phyloP scores from a whole-genome alignment of 768 basidiomycete genomes.

The Suillus subalutaceus region DNA sequence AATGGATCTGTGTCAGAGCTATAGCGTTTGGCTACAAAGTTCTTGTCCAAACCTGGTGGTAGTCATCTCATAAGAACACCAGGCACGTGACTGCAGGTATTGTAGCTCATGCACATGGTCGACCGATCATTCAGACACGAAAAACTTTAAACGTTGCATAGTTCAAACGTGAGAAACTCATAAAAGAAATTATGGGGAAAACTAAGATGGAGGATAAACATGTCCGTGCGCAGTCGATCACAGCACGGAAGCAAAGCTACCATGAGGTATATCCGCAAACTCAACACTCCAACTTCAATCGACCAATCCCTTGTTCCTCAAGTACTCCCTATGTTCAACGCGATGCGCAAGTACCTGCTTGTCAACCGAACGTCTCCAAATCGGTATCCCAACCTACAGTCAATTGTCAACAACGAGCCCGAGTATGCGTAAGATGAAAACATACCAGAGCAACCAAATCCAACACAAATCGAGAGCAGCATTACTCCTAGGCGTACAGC shows the following conservation, averaged over 20 bases:
- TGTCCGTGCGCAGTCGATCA: neutral
- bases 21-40: neutral
- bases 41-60: constrained; percentile 4
- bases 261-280: neutral
- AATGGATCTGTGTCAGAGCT: neutral
- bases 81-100: neutral
- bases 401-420: constrained; percentile 5
- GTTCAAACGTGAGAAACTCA: neutral
- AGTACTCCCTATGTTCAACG: constrained; percentile 49
- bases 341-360: constrained; percentile 47
- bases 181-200: neutral
- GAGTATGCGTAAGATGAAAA: constrained; percentile 11
- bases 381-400: constrained; percentile 49
- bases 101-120: too few species aligned
- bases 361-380: constrained; percentile 57
- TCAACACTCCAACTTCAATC: neutral
- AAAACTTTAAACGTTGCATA: neutral
- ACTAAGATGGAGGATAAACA: neutral
- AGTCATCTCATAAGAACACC: constrained; percentile 3
- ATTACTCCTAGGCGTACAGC: constrained; percentile 62
- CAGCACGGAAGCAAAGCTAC: neutral
- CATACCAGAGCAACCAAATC: constrained; percentile 51
- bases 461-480: constrained; percentile 51
- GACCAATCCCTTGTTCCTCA: constrained; percentile 48
- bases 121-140: too few species aligned